A percentile compares a stretch with the other conserved stretches of the same genome.
These are phyloP conservation scores for Sclerotinia borealis DNA, from an alignment of 2,329 filamentous ascomycete genomes.

Conservation along the genomic window DNA sequence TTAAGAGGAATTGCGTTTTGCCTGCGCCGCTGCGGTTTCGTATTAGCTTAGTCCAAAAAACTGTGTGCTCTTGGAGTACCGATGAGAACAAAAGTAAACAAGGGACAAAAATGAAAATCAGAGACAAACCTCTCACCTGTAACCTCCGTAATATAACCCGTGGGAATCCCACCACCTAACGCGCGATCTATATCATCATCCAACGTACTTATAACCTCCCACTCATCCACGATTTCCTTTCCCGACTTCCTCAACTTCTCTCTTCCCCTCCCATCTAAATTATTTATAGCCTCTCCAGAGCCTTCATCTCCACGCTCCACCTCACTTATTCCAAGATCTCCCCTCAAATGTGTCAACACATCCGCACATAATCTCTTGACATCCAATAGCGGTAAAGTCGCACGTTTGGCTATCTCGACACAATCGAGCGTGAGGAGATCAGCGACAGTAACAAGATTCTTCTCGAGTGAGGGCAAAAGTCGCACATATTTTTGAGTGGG, in stretches of 20 bases:
- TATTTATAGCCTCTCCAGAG: neutral
- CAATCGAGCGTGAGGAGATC: constrained; percentile 83
- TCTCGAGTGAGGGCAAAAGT: constrained; percentile 75
- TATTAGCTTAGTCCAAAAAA: constrained; percentile 6
- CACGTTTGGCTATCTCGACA: constrained; percentile 77
- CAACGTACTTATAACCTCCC: constrained; percentile 70
- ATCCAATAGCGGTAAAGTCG: constrained; percentile 73
- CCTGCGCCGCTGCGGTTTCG: constrained; percentile 61
- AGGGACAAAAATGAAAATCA: neutral
- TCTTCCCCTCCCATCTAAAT: neutral
- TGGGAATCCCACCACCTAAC: constrained; percentile 73
- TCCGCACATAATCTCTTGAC: constrained; percentile 66
- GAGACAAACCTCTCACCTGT: constrained; percentile 71
- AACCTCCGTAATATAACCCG: constrained; percentile 79
- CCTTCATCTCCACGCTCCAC: constrained; percentile 8
- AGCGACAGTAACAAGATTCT: constrained; percentile 66
- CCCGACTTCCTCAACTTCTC: constrained; percentile 31
- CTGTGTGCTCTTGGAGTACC: neutral
- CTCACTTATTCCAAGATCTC: constrained; percentile 38
- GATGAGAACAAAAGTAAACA: neutral
- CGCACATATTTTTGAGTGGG: constrained; percentile 63
- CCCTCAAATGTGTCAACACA: constrained; percentile 61
- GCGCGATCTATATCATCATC: constrained; percentile 64
- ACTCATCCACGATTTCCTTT: constrained; percentile 37
- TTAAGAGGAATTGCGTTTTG: constrained; percentile 90